These are phyloP conservation scores for Ceratobasidium sp. DNA, from an alignment of 1,284 basidiomycete genomes.

Conservation along the genomic window DNA sequence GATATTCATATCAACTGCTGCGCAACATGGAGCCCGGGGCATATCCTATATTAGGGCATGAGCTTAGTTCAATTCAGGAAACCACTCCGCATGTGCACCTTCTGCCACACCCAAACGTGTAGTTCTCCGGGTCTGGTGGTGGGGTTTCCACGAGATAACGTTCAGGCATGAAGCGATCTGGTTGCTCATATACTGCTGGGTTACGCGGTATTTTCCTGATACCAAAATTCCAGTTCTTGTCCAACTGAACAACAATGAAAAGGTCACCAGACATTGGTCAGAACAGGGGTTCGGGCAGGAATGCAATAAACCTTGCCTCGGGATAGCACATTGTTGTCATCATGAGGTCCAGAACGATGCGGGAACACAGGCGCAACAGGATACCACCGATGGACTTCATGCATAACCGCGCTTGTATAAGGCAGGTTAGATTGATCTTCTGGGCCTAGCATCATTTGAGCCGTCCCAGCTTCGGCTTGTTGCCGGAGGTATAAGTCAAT, in stretches of 20 bases:
- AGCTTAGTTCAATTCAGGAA: too few species aligned
- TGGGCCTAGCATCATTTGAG: background rate
- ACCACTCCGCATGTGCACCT: background rate
- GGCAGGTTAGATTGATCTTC: slow-evolving; percentile 2
- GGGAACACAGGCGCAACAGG: background rate
- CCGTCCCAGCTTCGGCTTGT: too few species aligned
- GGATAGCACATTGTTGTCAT: slow-evolving; percentile 15
- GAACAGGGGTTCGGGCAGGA: background rate
- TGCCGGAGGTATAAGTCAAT: slow-evolving; percentile 33
- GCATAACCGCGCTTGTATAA: slow-evolving; percentile 17
- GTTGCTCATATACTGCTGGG: slow-evolving; percentile 85
- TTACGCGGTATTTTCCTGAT: slow-evolving; percentile 70
- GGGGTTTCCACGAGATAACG: slow-evolving; percentile 75
- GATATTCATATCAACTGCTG: slow-evolving; percentile 19
- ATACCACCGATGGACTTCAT: slow-evolving; percentile 7
- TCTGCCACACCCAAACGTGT: slow-evolving; percentile 17
- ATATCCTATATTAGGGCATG: background rate
- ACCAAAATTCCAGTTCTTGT: too few species aligned
- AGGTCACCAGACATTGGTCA: slow-evolving; percentile 5
- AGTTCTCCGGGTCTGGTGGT: slow-evolving; percentile 45
- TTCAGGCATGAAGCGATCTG: slow-evolving; percentile 95
- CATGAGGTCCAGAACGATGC: background rate
- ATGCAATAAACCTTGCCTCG: slow-evolving; percentile 11
- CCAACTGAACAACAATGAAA: background rate
- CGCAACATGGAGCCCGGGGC: slow-evolving; percentile 4